Base-by-base conservation (phyloP, 2,329 filamentous ascomycete genomes). In the Hysterium pulicare region DNA sequence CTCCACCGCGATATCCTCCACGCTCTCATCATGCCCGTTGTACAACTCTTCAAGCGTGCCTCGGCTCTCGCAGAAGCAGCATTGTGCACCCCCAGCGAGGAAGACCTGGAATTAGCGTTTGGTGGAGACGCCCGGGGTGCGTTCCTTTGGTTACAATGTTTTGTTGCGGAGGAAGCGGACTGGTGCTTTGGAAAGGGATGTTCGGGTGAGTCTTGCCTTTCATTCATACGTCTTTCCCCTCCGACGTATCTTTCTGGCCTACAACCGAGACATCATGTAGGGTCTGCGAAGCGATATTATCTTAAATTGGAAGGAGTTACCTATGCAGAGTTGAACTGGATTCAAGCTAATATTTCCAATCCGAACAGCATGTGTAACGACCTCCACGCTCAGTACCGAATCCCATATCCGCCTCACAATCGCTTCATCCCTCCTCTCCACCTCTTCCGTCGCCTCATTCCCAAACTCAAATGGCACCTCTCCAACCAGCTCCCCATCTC, bases 1-100 rank as follows among this genome's bases (percentile, higher is more conserved):
- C 68, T 80, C 16, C 76, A 80, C 49, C 77, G 78, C 54, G 77
- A 81, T 46, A 72, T 81, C 40, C 73, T 81, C 40, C 78, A 81
- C 51, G 77, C 77, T 24, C 68, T 81, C 11, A 70, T 80, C 40
- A 73, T 78, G 38, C 79, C 78, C n/a, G 64, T 82, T 7, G 75
- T 78, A 24, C 69, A 78, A 46, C 71, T 82, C 40, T 77, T 76
- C 60, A 69, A 71, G 45, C 75, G 76, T 48, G 76, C 78, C n/a
- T 71, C 72, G 22, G 68, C 67, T 1, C 67, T 79, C 23, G 78
- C 78, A 2, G 66, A 71, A 22, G 70, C 70, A 17, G 71, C 70
- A 1, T 67, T 79, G 8, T 72, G 73, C 44, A 72, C 68, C 22
- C 61, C 62, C 31, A 71, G 71, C 44, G 67, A 69, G 13, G 69